A percentile compares a stretch with the other conserved stretches of the same genome.
Evolutionary conservation across 495 filamentous ascomycete genomes (phyloP).

Genomic region (Delitschia confertaspora): DNA sequence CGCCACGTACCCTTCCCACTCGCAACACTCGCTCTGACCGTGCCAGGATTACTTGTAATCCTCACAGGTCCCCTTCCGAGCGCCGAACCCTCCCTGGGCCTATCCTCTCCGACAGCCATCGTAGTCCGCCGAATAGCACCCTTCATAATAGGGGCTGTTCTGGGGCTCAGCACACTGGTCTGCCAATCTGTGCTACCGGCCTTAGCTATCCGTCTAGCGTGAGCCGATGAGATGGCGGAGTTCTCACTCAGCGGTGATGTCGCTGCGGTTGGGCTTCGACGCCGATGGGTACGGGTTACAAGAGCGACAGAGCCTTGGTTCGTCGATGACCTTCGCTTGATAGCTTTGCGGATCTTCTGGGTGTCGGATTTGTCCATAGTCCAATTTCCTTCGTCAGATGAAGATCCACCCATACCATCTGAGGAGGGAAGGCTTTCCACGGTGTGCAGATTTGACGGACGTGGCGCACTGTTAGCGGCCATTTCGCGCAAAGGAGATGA

Average conservation of each 20-base stretch:
- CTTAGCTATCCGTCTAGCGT: conserved; percentile 63
- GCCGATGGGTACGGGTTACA: conserved; percentile 35
- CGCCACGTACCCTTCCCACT: conserved; percentile 13
- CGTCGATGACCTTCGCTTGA: conserved; percentile 47
- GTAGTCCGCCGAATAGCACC: conserved; percentile 29
- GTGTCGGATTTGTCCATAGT: conserved; percentile 47
- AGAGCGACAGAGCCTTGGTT: conserved; percentile 13
- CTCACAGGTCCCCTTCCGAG: conserved; percentile 16
- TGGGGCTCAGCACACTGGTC: conserved; percentile 54
- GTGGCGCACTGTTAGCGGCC: conserved; percentile 49
- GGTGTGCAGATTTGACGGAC: conserved; percentile 44
- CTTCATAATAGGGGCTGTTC: conserved; percentile 59
- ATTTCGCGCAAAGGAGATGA: conserved; percentile 60
- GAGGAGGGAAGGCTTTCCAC: conserved; percentile 41
- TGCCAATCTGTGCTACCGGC: conserved; percentile 50
- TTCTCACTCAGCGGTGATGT: conserved; percentile 50
- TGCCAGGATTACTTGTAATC: conserved; percentile 13
- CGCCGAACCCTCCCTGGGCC: conserved; percentile 5
- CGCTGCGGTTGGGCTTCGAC: conserved; percentile 50
- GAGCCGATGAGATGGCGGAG: conserved; percentile 57
- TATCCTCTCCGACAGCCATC: conserved; percentile 14
- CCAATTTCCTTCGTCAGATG: conserved; percentile 34
- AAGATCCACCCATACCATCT: conserved; percentile 40
- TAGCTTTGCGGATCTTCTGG: conserved; percentile 52
- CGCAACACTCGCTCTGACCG: conserved; percentile 4